phyloP scores from a whole-genome alignment of 2,329 filamentous ascomycete species.

The Aspergillus calidoustus region DNA sequence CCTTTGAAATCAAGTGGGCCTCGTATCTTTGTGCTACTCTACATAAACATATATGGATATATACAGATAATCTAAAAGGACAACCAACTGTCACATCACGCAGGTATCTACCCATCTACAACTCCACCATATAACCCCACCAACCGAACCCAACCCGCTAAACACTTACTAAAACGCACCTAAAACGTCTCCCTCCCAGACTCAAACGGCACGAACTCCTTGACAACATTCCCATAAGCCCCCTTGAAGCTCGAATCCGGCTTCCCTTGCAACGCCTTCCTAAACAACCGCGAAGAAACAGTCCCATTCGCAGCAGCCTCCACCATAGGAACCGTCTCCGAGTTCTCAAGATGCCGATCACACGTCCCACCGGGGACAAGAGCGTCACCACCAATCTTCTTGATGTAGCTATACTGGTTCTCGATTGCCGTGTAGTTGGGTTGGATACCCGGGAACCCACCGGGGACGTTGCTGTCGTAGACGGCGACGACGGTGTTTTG shows the following conservation, averaged over 20 bases:
- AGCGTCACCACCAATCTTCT: conserved; percentile 4
- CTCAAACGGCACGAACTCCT: conserved; percentile 3
- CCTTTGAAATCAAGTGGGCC: too few relatives aligned
- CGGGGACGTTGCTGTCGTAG: conserved; percentile 10
- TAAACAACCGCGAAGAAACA: background rate
- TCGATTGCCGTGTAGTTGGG: background rate
- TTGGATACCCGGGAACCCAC: conserved; percentile 10
- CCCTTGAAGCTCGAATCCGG: background rate
- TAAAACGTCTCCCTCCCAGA: conserved; percentile 4
- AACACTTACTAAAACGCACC: background rate
- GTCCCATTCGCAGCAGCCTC: background rate
- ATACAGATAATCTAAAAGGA: too few relatives aligned
- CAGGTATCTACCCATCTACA: too few relatives aligned
- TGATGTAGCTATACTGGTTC: conserved; percentile 9
- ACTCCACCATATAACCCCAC: too few relatives aligned
- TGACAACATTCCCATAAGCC: background rate
- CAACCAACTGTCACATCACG: too few relatives aligned
- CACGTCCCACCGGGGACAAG: conserved; percentile 9
- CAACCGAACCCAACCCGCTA: too few relatives aligned
- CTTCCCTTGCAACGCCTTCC: background rate
- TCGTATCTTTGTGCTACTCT: too few relatives aligned
- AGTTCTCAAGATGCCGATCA: conserved; percentile 14
- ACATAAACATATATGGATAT: too few relatives aligned
- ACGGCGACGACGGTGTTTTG: conserved; percentile 17
- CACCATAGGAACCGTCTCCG: conserved; percentile 3